Percentiles rank a stretch among this genome's conserved stretches.
Conservation (phyloP, 208 protist species). For the Wallacemonas sp. region DNA sequence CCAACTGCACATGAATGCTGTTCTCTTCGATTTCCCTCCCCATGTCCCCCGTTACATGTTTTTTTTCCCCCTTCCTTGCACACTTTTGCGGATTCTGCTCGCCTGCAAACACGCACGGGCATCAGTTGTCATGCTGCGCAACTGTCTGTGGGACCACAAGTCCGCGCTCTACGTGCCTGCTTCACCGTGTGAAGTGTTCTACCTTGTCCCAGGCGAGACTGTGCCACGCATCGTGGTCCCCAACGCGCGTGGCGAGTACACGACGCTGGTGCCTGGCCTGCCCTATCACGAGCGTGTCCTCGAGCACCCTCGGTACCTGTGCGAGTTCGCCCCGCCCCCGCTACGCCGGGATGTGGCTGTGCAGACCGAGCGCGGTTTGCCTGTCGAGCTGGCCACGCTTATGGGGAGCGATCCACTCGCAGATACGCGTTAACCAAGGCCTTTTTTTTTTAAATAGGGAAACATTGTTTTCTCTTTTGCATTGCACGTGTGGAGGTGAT, state of each 20-base stretch:
- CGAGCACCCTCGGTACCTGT: conserved; percentile 29
- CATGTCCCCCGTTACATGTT: no score
- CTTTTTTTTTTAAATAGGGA: conserved; percentile 17
- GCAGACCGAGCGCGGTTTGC: conserved; percentile 38
- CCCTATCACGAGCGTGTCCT: conserved; percentile 71
- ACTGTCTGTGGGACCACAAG: conserved; percentile 66
- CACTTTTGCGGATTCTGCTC: no score
- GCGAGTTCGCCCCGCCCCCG: conserved; percentile 63
- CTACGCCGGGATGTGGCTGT: conserved; percentile 20
- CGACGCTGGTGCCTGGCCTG: conserved; percentile 61
- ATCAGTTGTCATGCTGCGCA: conserved; percentile 18
- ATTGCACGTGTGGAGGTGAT: not conserved
- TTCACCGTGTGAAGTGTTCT: conserved; percentile 73
- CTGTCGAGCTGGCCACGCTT: not conserved
- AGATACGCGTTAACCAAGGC: not conserved
- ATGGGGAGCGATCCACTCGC: not conserved
- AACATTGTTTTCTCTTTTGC: not conserved
- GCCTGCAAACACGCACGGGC: not conserved
- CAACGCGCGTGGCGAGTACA: conserved; percentile 79
- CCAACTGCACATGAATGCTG: no score
- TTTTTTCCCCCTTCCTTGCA: no score
- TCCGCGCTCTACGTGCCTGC: conserved; percentile 64
- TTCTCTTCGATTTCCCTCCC: no score
- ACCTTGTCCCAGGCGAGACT: conserved; percentile 68
- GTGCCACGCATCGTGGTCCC: conserved; percentile 67